Evolutionary conservation across 2,329 filamentous ascomycete genomes (phyloP).

Genomic region (Tolypocladium cylindrosporum): DNA sequence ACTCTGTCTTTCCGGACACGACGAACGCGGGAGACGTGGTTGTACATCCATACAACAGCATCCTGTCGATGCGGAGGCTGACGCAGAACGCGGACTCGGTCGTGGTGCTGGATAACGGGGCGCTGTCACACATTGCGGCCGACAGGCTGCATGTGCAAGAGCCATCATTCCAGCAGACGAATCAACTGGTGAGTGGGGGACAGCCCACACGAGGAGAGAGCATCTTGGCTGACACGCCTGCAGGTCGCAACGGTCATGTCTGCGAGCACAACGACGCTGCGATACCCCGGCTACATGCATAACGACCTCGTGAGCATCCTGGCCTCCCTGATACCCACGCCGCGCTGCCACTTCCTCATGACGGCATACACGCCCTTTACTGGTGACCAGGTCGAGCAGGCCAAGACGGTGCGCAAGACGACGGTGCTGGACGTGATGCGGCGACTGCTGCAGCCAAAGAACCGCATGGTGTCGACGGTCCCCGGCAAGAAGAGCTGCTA

Average conservation of each 20-base stretch:
- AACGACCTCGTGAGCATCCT: constrained; percentile 97
- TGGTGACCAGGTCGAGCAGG: constrained; percentile 89
- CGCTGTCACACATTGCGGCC: constrained; percentile 84
- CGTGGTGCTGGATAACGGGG: constrained; percentile 93
- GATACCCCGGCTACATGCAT: constrained; percentile 99
- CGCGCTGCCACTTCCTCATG: constrained; percentile 95
- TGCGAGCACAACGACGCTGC: constrained; percentile 87
- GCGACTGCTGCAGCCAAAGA: constrained; percentile 89
- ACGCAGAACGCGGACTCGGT: constrained; percentile 97
- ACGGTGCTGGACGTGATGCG: constrained; percentile 98
- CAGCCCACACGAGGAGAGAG: background rate
- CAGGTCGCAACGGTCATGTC: constrained; percentile 95
- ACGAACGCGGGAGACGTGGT: constrained; percentile 83
- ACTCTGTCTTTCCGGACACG: constrained; percentile 95
- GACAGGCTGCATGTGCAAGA: constrained; percentile 92
- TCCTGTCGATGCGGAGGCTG: constrained; percentile 80
- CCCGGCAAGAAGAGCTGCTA: constrained; percentile 97
- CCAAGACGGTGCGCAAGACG: constrained; percentile 95
- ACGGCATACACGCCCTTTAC: constrained; percentile 98
- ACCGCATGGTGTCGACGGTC: constrained; percentile 95
- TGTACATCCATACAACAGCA: constrained; percentile 95
- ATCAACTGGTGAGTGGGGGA: constrained; percentile 62
- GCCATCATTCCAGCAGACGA: constrained; percentile 94
- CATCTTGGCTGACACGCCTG: background rate
- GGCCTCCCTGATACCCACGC: constrained; percentile 90